These are phyloP conservation scores for Lepidium aucheri DNA, from an alignment of 345 rosid genomes.

Conservation along the genomic window DNA sequence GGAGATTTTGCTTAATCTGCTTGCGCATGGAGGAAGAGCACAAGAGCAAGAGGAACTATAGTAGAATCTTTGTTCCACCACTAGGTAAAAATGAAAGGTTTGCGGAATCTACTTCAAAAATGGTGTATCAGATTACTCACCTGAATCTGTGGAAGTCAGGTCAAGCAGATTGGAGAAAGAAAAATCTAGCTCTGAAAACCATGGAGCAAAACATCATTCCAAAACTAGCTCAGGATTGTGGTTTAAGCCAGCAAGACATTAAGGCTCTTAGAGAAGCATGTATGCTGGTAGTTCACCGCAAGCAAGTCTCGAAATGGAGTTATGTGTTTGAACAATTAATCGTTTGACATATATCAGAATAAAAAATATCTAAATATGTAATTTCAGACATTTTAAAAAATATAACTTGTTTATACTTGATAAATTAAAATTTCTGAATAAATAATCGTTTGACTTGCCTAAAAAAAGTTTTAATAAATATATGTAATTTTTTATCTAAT, in stretches of 20 bases:
- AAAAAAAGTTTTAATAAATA: no score
- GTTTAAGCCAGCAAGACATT: neutral
- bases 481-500: no score
- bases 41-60: neutral
- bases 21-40: neutral
- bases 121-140: neutral
- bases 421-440: no score
- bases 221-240: neutral
- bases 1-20: conserved; percentile 3
- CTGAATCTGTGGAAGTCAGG: neutral
- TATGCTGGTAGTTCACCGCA: neutral
- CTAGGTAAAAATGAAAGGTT: neutral
- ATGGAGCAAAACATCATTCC: neutral
- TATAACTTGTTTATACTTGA: no score
- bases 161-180: neutral
- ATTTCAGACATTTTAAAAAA: no score
- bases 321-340: neutral
- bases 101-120: neutral
- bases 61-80: neutral
- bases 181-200: neutral
- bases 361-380: no score
- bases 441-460: no score
- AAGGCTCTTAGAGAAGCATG: neutral
- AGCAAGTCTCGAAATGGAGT: conserved; percentile 14
- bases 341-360: no score